A percentile compares a stretch with the other conserved stretches of the same genome.
Evolutionary conservation across 208 protist species (phyloP).

Genomic region (Naegleria gruberi): DNA sequence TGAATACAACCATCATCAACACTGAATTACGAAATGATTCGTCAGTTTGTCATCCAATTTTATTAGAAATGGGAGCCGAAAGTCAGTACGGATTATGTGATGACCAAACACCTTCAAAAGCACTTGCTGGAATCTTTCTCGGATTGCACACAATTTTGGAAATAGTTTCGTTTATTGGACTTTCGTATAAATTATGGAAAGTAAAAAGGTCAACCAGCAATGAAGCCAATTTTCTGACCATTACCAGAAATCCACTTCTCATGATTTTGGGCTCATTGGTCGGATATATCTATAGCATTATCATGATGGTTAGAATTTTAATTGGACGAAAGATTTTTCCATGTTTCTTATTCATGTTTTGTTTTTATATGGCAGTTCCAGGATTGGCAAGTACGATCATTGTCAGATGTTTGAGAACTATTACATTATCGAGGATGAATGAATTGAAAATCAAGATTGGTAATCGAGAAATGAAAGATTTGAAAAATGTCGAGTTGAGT

Average conservation of each 20-base stretch:
- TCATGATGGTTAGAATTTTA: neutral
- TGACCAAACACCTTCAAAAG: neutral
- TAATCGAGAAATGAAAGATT: neutral
- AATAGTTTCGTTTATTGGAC: neutral
- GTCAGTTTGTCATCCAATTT: no score
- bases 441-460: neutral
- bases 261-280: neutral
- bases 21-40: no score
- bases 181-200: neutral
- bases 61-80: no score
- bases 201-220: neutral
- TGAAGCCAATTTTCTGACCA: neutral
- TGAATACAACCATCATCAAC: no score
- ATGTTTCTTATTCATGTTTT: neutral
- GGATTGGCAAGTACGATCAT: neutral
- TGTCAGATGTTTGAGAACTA: neutral
- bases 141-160: neutral
- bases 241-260: neutral
- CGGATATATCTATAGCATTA: neutral
- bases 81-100: no score
- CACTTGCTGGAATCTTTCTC: neutral
- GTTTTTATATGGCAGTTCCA: neutral
- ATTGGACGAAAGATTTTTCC: neutral
- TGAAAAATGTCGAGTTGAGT: no score
- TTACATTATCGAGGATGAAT: neutral